Evolutionary conservation across 1,139 yeast species (phyloP).

Genomic region (Saccharomycopsis phalli): DNA sequence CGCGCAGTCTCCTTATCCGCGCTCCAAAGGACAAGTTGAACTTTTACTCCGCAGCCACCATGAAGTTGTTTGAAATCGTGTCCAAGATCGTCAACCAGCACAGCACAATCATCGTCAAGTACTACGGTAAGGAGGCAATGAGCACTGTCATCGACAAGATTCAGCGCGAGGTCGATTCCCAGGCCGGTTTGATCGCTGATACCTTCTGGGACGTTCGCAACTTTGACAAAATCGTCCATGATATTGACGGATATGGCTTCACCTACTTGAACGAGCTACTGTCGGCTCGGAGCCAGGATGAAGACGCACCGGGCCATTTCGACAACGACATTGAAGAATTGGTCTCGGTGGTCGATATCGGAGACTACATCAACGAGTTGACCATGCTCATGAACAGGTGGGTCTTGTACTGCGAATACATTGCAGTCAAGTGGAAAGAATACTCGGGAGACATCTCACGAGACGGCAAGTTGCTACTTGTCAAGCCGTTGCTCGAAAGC

Average conservation of each 20-base stretch:
- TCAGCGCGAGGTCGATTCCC: constrained; percentile 84
- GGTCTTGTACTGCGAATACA: constrained; percentile 74
- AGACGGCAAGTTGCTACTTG: constrained; percentile 1
- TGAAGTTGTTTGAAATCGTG: constrained; percentile 75
- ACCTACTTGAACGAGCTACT: constrained; percentile 33
- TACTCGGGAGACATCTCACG: constrained; percentile 23
- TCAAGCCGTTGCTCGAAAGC: constrained; percentile 45
- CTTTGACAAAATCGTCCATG: constrained; percentile 46
- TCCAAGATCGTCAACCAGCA: constrained; percentile 84
- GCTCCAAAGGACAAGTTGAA: constrained; percentile 30
- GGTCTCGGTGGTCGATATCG: constrained; percentile 45
- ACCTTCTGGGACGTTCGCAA: constrained; percentile 73
- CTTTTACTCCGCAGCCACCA: constrained; percentile 57
- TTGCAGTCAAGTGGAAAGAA: constrained; percentile 56
- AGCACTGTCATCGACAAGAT: constrained; percentile 59
- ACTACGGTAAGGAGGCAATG: constrained; percentile 64
- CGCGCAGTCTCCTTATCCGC: constrained; percentile 37
- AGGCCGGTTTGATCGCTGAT: constrained; percentile 79
- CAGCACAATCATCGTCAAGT: constrained; percentile 62
- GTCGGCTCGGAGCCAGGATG: constrained; percentile 28
- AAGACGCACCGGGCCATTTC: constrained; percentile 23
- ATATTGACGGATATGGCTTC: constrained; percentile 50
- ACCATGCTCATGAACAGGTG: constrained; percentile 77
- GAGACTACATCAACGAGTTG: constrained; percentile 55
- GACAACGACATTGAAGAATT: constrained; percentile 27